Evolutionary conservation across 2,329 filamentous ascomycete species (phyloP), one percentile per base, ranked within the genome.

Genomic region (Ceratocystis colombiana): DNA sequence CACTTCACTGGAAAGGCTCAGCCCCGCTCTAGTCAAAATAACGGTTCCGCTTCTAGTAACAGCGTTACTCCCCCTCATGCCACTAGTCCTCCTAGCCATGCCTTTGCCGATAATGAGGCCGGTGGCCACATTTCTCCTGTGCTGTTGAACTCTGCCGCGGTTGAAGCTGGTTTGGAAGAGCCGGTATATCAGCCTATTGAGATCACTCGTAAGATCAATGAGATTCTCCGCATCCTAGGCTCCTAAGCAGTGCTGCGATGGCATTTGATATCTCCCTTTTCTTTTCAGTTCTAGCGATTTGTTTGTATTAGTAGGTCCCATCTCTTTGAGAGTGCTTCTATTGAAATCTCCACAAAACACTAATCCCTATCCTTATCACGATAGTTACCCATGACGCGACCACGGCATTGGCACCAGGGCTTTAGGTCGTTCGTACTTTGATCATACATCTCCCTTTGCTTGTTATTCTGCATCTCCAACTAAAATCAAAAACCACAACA

Each of bases 131-230:
- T 59, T 33, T 17, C 55, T n/a, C 55, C 55, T 2, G 55, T 59
- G 55, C 55, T 59, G 15, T 8, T 59, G 5, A 59, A 59, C 55
- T 17, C 55, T 30, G 30, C 30, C 15, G 55, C 55, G 17, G 55
- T 59, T 17, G 55, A 59, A 25, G 55, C 55, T 33, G 55, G 55
- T 4, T 25, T 53, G 20, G 55, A 30, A 30, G 28, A 37, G 55
- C 55, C 55, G 8, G 17, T 59, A 15, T 59, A 59, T n/a, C 55
- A 59, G 55, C 55, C 55, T 5, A 25, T 59, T 37, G 55, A 59
- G 55, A 59, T 33, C 33, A 59, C 55, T n/a, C 55, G 55, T 17
- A 59, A 59, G 55, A 28, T 59, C 55, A 59, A 59, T 6, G 55
- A 59, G 55, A 59, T 59, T 37, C 55, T 59, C 25, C 55, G 55